Evolutionary conservation across 306 rosid species (phyloP), one percentile per base, ranked within the genome.

Genomic region (Cucurbita argyrosperma): DNA sequence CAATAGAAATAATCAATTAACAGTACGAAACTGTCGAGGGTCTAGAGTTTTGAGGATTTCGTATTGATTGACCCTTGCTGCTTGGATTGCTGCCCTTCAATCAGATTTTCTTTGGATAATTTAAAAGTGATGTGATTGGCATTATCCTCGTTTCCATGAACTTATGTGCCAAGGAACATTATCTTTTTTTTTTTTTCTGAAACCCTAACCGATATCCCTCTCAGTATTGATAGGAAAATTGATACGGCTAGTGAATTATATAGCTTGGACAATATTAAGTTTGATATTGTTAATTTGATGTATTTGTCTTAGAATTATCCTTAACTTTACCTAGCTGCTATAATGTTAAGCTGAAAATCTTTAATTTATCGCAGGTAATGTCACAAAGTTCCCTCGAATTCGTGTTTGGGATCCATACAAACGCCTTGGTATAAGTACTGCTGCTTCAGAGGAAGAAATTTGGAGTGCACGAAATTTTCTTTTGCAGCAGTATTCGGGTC

Each of bases 381-480:
- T 69, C 73, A 84, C 88, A 16, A 90, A 82, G 58, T 95, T 95
- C 80, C 89, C 96, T 19, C 87, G 96, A 68, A 21, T 51, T 8
- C 86, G 80, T 70, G 88, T 91, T 72, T 89, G 96, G 97, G 97
- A 95, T 88, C 93, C 99, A 23, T 89, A 87, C 49, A 84, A 78
- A 46, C 93, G 96, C 66, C 99, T 95, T 74, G 99, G 99, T 56
- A 72, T 95, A 40, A 82, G 79, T 82, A 78, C 4, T 62, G 96
- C 87, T 84, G 99, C 99, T 74, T 84, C 99, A 58, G 96, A 88
- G 82, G 97, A 91, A 86, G 99, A 91, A 84, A 84, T 91, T 65
- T 91, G 99, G 99, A 87, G 97, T 58, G 92, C 97, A 0, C 85
- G 99, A 68, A 91, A 91, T 81, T 95, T 91, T 83, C 89, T 95